Evolutionary conservation across 164 flowering plant species (phyloP).

Genomic region (Aristolochia californica): DNA sequence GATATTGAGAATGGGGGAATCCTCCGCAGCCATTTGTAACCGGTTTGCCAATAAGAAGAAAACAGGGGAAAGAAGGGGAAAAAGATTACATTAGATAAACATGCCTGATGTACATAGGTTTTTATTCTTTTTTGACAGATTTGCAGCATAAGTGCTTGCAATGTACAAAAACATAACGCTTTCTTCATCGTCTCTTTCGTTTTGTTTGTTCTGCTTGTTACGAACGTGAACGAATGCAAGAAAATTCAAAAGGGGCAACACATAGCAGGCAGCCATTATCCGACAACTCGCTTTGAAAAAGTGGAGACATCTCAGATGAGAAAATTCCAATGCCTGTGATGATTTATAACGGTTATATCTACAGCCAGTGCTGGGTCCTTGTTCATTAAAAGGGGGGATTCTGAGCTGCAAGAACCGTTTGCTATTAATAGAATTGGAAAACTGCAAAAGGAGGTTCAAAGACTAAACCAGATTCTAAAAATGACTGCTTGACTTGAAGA

Average conservation of each 20-base stretch:
- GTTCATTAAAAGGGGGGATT: too few relatives aligned
- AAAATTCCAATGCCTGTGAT: too few relatives aligned
- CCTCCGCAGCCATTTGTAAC: slow-evolving; percentile 3
- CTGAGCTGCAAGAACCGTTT: too few relatives aligned
- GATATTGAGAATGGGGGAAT: slow-evolving; percentile 10
- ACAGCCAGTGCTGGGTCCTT: too few relatives aligned
- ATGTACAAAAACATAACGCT: background rate
- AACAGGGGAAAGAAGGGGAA: background rate
- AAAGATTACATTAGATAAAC: background rate
- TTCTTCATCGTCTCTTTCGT: background rate
- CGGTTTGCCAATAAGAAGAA: background rate
- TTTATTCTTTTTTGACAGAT: background rate
- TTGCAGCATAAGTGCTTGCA: background rate
- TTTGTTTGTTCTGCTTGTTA: background rate
- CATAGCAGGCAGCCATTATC: background rate
- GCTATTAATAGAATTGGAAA: too few relatives aligned
- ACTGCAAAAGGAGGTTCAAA: too few relatives aligned
- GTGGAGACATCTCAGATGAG: too few relatives aligned
- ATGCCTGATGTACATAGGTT: background rate
- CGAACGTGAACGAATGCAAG: background rate
- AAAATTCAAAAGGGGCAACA: background rate
- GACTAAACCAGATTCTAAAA: too few relatives aligned
- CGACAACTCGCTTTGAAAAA: background rate
- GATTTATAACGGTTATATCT: too few relatives aligned
- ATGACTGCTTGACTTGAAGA: too few relatives aligned